phyloP scores from a whole-genome alignment of 345 rosid species.

The Luvunga scandens region DNA sequence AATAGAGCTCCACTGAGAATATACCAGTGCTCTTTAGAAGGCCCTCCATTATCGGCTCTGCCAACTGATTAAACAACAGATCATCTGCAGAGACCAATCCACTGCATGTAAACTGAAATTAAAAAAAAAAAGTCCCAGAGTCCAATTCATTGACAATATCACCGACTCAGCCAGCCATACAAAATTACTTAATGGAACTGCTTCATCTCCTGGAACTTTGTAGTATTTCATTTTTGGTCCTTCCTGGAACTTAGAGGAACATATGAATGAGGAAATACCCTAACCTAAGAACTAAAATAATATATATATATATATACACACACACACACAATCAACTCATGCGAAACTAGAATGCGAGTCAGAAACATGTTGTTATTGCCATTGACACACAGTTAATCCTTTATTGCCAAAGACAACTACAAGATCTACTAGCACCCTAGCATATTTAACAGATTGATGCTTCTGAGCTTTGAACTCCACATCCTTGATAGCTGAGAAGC shows the following conservation, averaged over 20 bases:
- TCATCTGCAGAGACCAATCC: too few species aligned
- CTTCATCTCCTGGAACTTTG: background rate
- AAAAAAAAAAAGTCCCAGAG: background rate
- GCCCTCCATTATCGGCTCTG: too few species aligned
- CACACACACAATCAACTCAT: background rate
- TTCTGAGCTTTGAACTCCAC: background rate
- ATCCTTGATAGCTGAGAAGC: conserved; percentile 7
- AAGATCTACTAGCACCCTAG: background rate
- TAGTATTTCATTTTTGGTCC: background rate
- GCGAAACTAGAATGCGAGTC: background rate
- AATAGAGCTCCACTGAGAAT: too few species aligned
- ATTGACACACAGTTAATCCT: conserved; percentile 1
- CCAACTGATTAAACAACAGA: too few species aligned
- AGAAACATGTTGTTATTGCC: background rate
- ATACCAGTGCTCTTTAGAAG: too few species aligned
- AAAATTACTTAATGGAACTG: background rate
- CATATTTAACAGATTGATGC: conserved; percentile 1
- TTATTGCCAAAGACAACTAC: conserved; percentile 10
- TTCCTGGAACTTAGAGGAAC: background rate
- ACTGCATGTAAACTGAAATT: background rate
- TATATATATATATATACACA: too few species aligned
- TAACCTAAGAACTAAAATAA: background rate
- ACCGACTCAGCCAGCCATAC: background rate
- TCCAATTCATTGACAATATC: background rate
- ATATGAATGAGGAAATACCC: background rate